phyloP scores from a whole-genome alignment of 2,329 filamentous ascomycete genomes.

The Fusarium irregulare region DNA sequence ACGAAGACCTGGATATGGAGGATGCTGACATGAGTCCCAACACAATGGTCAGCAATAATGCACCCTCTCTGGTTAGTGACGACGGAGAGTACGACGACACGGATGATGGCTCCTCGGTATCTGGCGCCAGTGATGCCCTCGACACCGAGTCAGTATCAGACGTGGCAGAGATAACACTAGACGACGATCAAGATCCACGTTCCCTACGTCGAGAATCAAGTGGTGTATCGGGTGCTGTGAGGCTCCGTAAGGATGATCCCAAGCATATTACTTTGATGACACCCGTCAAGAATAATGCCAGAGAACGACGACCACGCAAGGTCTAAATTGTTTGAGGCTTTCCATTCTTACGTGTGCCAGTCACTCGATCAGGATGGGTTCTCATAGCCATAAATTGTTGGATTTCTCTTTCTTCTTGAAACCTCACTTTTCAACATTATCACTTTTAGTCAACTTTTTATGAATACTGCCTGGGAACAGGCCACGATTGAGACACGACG shows the following conservation, averaged over 20 bases:
- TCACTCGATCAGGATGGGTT: conserved; percentile 15
- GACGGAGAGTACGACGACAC: conserved; percentile 83
- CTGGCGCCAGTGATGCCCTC: conserved; percentile 66
- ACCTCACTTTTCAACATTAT: conserved; percentile 44
- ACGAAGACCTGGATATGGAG: conserved; percentile 64
- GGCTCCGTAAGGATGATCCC: conserved; percentile 64
- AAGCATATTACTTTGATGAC: conserved; percentile 68
- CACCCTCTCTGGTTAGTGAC: conserved; percentile 82
- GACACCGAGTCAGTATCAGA: conserved; percentile 71
- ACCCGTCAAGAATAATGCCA: conserved; percentile 58
- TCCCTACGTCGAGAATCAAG: conserved; percentile 58
- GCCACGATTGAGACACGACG: conserved; percentile 31
- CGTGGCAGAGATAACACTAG: conserved; percentile 70
- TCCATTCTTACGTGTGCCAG: conserved; percentile 7
- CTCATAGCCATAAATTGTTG: conserved; percentile 35
- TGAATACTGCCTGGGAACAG: conserved; percentile 32
- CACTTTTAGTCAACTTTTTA: conserved; percentile 46
- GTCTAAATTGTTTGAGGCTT: conserved; percentile 31
- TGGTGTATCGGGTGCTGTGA: conserved; percentile 58
- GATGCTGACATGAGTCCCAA: conserved; percentile 75
- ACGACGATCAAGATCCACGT: conserved; percentile 64
- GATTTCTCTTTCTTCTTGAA: conserved; percentile 47
- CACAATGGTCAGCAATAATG: conserved; percentile 78
- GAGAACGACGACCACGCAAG: conserved; percentile 48
- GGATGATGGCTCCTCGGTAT: conserved; percentile 70